Base-by-base conservation (phyloP, 2,329 filamentous ascomycete genomes). In the Claviceps paspali region DNA sequence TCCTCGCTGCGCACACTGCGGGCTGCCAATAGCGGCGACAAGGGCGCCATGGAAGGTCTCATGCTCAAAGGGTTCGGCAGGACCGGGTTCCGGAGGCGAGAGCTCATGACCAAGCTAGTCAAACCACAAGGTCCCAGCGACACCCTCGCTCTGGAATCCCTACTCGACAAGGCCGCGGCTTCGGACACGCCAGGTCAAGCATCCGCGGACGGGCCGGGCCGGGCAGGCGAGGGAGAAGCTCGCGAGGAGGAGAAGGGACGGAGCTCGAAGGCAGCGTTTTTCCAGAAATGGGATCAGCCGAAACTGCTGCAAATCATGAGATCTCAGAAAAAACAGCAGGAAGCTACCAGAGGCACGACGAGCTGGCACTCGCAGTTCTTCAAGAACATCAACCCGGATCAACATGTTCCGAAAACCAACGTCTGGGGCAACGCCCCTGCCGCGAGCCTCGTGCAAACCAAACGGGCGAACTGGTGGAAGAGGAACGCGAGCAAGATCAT, bases 11-110 rank as follows among this genome's bases (percentile, higher is more conserved):
- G 64, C 26, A 57, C 53, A 9, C 53, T 79, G 1, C 62, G 65
- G 24, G 67, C 68, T 3, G 72, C 72, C 44, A 70, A 70, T 43
- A 49, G 56, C 9, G 74, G 74, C 24, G 59, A 71, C 41, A 41
- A 57, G 24, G 35, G 43, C 0, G 63, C 64, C 35, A 63, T 78
- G 57, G 51, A 58, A 22, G 56, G 51, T 8, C 52, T 79, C 7
- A 56, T 76, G 23, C 45, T 59, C 30, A 49, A 62, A 15, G 65
- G 61, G 1, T 74, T 76, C 46, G 75, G 69, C 6, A 62, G 73
- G 22, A 45, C 53, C 0, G 75, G 75, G 14, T 60, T 57, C 38
- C 58, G 68, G 24, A 62, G 73, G 30, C 63, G 68, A 11, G 49
- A 64, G 35, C 57, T 79, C 2, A 44, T 70, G 28, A 44, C 53